Evolutionary conservation across 495 filamentous ascomycete species (phyloP), one percentile per base, ranked within the genome.

Genomic region (Penicillium antarcticum): DNA sequence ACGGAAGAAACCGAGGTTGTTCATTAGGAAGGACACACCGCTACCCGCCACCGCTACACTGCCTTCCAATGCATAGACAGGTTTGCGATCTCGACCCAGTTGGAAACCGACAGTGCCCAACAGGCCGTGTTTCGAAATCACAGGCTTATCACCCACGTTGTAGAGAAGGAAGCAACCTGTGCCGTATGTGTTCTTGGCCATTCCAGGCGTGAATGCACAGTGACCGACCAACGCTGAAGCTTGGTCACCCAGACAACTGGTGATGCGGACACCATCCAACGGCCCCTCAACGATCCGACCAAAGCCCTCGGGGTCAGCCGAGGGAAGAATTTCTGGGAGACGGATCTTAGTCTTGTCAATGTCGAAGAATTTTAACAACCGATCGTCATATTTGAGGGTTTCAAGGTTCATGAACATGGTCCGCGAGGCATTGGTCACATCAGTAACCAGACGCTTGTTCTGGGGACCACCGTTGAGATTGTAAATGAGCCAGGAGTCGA

Each of bases 391-490:
- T 61, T 95, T 72, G 24, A 95, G 74, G 5, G 87, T 94, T 53
- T 86, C 80, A 32, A 97, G 77, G 69, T 96, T 94, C 84, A 95
- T 91, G 68, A 96, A 96, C 92, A 96, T 96, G 45, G 92, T 97
- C 53, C 92, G 73, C 13, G 89, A 94, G 24, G 92, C 92, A 66
- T 97, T 97, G 41, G 90, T 95, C 13, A 86, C 84, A 66, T 97
- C 92, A 3, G 92, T 94, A 41, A 97, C 88, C 55, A 88, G 83
- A 39, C 88, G 65, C 42, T 80, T 77, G 35, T 82, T 83, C 42
- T 82, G 71, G 18, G 76, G 80, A n/a, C 88, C 89, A 47, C 91
- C 92, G 62, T 95, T 96, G 34, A 97, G 79, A 60, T 87, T 86
- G 69, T 91, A 96, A 13, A 96, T 80, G 43, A 97, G 73, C 92